A percentile compares a stretch with the other conserved stretches of the same genome.
Conservation (phyloP, 2,329 filamentous ascomycete genomes). For the Gaeumannomyces tritici region DNA sequence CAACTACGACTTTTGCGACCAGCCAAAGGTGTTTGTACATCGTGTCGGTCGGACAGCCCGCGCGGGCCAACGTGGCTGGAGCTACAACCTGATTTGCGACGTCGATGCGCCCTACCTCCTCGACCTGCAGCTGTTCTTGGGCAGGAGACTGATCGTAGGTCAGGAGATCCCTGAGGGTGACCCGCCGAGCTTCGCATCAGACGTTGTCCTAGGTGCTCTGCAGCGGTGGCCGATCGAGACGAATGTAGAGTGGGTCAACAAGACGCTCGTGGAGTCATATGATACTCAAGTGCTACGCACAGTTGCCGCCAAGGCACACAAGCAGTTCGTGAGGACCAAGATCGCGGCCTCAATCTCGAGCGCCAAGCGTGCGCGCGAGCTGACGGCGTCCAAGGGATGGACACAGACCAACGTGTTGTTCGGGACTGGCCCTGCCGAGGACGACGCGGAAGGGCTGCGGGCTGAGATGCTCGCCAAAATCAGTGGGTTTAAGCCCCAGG, state of each 20-base stretch:
- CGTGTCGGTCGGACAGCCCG: slow-evolving; percentile 91
- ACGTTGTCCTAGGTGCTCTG: slow-evolving; percentile 74
- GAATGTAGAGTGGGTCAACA: slow-evolving; percentile 74
- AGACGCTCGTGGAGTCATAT: slow-evolving; percentile 62
- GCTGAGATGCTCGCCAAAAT: slow-evolving; percentile 83
- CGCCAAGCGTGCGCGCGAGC: slow-evolving; percentile 73
- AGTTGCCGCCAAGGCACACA: slow-evolving; percentile 83
- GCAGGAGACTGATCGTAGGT: slow-evolving; percentile 72
- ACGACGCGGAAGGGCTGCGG: slow-evolving; percentile 26
- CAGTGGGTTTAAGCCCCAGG: slow-evolving; percentile 77
- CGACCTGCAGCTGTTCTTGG: slow-evolving; percentile 88
- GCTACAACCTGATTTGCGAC: slow-evolving; percentile 83
- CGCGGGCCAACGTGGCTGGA: slow-evolving; percentile 88
- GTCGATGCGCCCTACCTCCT: slow-evolving; percentile 85
- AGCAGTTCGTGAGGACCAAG: slow-evolving; percentile 80
- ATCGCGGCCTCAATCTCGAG: slow-evolving; percentile 87
- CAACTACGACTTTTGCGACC: slow-evolving; percentile 96
- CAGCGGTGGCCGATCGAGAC: slow-evolving; percentile 64
- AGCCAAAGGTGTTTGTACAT: slow-evolving; percentile 94
- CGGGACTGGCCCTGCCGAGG: slow-evolving; percentile 35
- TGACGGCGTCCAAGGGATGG: slow-evolving; percentile 63
- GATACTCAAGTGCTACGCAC: slow-evolving; percentile 63
- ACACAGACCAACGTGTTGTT: slow-evolving; percentile 74
- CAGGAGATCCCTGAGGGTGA: slow-evolving; percentile 45
- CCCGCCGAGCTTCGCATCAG: slow-evolving; percentile 61